Evolutionary conservation across 805 yeast genomes (phyloP).

Genomic region (Zygosaccharomyces bailii): DNA sequence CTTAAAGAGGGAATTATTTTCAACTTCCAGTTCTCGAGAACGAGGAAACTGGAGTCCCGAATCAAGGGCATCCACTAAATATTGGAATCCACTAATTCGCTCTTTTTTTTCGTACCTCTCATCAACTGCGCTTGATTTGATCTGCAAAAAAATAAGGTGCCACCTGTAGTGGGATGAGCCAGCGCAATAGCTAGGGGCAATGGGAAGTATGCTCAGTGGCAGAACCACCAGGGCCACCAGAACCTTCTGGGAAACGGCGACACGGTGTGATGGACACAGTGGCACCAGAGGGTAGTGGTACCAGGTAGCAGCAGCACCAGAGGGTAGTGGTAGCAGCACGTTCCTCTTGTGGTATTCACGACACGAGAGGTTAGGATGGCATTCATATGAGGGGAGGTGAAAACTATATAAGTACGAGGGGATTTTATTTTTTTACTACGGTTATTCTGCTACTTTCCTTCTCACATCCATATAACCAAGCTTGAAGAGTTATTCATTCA

Average conservation of each 20-base stretch:
- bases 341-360: constrained; percentile 7
- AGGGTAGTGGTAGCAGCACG: constrained; percentile 5
- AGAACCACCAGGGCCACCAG: constrained; percentile 4
- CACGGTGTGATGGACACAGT: constrained; percentile 1
- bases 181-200: background rate
- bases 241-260: background rate
- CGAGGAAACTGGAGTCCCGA: constrained; percentile 6
- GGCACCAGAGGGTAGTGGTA: background rate
- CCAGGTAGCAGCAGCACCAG: background rate
- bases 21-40: constrained; percentile 1
- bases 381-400: constrained; percentile 4
- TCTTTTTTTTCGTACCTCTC: background rate
- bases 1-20: background rate
- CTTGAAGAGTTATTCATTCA: constrained; percentile 6
- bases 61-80: constrained; percentile 9
- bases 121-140: background rate
- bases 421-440: constrained; percentile 3
- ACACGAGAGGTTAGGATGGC: constrained; percentile 9
- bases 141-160: background rate
- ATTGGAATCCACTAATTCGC: constrained; percentile 7
- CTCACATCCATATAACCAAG: constrained; percentile 21
- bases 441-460: constrained; percentile 3
- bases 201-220: background rate
- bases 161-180: constrained; percentile 8
- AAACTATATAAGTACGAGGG: constrained; percentile 16